Evolutionary conservation across 129 eudicot species (phyloP).

Genomic region (Chrysanthemum lavandulifolium): DNA sequence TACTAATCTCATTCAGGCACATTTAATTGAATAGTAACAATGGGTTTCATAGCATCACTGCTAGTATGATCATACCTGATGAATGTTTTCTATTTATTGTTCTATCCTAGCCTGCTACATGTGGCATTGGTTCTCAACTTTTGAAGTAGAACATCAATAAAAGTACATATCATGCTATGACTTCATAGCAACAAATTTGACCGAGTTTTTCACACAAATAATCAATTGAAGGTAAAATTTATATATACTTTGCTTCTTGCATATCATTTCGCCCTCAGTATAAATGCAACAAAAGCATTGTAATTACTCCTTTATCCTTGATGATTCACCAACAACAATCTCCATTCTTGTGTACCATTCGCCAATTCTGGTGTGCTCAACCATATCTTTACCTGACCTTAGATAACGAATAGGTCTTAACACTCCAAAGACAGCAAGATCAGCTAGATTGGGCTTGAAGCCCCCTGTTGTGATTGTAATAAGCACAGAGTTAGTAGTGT

Average conservation of each 20-base stretch:
- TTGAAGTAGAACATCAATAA: constrained; percentile 4
- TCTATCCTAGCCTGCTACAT: constrained; percentile 21
- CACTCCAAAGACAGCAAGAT: constrained; percentile 50
- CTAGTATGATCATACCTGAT: constrained; percentile 18
- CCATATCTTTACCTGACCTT: constrained; percentile 49
- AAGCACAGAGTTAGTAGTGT: neutral
- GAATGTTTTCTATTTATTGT: constrained; percentile 19
- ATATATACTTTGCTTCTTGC: constrained; percentile 29
- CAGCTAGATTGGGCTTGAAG: constrained; percentile 44
- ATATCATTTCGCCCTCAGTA: constrained; percentile 19
- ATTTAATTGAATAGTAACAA: constrained; percentile 5
- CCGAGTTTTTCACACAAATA: constrained; percentile 12
- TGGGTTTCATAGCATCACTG: neutral
- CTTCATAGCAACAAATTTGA: constrained; percentile 30
- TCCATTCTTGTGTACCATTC: constrained; percentile 52
- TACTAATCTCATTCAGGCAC: constrained; percentile 9
- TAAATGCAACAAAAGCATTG: constrained; percentile 3
- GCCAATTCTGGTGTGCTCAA: constrained; percentile 46
- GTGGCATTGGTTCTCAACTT: constrained; percentile 16
- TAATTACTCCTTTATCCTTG: constrained; percentile 41
- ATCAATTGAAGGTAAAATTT: constrained; percentile 17
- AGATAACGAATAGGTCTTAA: constrained; percentile 47
- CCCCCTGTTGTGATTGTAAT: constrained; percentile 37
- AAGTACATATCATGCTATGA: constrained; percentile 20
- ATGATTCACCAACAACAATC: constrained; percentile 40